These are phyloP conservation scores for Stephanodiscus triporus DNA, from an alignment of 108 stramenopile genomes.

Conservation along the genomic window DNA sequence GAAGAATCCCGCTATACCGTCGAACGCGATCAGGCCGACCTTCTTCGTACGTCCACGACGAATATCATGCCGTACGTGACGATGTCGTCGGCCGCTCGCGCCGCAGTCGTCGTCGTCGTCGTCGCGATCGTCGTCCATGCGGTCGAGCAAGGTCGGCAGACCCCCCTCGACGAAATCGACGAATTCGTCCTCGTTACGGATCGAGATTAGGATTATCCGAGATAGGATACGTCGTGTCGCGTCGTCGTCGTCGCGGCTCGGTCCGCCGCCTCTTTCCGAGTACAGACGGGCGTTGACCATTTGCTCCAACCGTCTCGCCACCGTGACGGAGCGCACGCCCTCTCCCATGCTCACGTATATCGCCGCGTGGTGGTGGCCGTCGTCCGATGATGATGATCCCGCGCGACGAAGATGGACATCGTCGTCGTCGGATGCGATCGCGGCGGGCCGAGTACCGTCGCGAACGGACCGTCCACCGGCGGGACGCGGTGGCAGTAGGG, in stretches of 20 bases:
- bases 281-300: constrained; percentile 43
- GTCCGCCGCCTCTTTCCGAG: too few species aligned
- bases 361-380: constrained; percentile 43
- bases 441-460: background rate
- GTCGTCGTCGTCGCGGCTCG: background rate
- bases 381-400: too few species aligned
- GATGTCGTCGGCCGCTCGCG: too few species aligned
- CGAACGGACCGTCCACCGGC: background rate
- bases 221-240: constrained; percentile 20
- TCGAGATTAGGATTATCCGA: constrained; percentile 21
- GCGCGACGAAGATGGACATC: background rate
- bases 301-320: constrained; percentile 52
- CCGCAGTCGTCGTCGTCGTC: background rate
- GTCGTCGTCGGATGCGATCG: background rate
- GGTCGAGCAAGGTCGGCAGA: constrained; percentile 20
- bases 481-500: background rate
- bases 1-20: constrained; percentile 73
- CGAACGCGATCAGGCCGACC: constrained; percentile 58
- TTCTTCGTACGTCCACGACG: constrained; percentile 20
- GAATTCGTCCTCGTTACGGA: constrained; percentile 44
- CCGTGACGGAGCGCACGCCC: constrained; percentile 16
- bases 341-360: constrained; percentile 66
- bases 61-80: constrained; percentile 8
- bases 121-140: background rate
- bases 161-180: constrained; percentile 21